A percentile compares a stretch with the other conserved stretches of the same genome.
These are phyloP conservation scores for Xylariales sp. DNA, from an alignment of 2,329 filamentous ascomycete species.

Conservation along the genomic window DNA sequence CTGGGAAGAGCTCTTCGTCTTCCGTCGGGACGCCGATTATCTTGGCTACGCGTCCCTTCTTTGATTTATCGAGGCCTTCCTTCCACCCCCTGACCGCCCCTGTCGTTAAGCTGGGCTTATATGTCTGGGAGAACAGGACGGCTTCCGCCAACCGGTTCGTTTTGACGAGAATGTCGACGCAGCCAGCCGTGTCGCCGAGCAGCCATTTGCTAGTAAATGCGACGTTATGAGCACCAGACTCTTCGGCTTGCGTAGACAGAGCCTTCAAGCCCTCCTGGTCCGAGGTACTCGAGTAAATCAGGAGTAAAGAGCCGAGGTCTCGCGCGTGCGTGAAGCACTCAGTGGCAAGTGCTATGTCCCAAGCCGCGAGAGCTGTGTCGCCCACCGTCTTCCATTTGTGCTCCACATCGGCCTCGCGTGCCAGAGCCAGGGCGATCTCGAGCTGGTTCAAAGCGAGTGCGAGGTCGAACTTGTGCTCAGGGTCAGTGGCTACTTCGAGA, in stretches of 20 bases:
- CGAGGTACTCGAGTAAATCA: constrained; percentile 88
- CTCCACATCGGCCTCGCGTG: constrained; percentile 84
- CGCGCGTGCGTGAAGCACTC: constrained; percentile 94
- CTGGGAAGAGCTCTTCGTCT: constrained; percentile 90
- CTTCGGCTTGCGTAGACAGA: constrained; percentile 79
- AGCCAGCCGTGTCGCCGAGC: constrained; percentile 82
- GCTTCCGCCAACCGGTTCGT: constrained; percentile 87
- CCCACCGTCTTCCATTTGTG: constrained; percentile 99
- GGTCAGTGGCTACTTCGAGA: constrained; percentile 91
- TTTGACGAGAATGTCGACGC: constrained; percentile 80
- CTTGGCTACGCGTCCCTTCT: constrained; percentile 86
- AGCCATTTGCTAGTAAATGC: constrained; percentile 93
- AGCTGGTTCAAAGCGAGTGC: constrained; percentile 85
- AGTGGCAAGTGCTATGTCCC: constrained; percentile 88
- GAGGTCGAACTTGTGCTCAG: constrained; percentile 96
- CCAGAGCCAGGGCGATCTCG: constrained; percentile 85
- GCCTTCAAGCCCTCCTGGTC: constrained; percentile 78
- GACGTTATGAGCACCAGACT: constrained; percentile 86
- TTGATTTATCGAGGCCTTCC: constrained; percentile 80
- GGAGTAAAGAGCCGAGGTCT: constrained; percentile 87
- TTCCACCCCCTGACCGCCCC: constrained; percentile 84
- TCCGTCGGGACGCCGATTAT: constrained; percentile 84
- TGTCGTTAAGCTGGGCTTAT: constrained; percentile 82
- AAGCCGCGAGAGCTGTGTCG: constrained; percentile 85
- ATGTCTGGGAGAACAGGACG: constrained; percentile 92